Evolutionary conservation across 2,329 filamentous ascomycete species (phyloP), one percentile per base, ranked within the genome.

Genomic region (Sporothrix luriei): DNA sequence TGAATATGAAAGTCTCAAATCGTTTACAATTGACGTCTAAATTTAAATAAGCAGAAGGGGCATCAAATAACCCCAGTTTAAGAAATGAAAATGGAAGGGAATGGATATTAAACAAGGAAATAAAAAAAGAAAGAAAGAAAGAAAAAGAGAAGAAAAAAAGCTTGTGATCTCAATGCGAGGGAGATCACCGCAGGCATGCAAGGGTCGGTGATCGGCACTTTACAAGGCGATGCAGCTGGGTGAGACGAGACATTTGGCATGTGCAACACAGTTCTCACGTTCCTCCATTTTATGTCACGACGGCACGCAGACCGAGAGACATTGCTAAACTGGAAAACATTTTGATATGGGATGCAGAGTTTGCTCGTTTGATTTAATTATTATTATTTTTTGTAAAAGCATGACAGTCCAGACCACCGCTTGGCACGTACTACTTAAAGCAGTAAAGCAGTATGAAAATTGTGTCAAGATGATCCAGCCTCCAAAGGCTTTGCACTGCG

Each of bases 231-330:
- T 43, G 33, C 55, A 61, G 33, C 54, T 11, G 33, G 33, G 33
- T 33, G 57, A 62, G n/a, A 43, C 54, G 40, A 62, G n/a, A 43
- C 54, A 57, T 38, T 16, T 16, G n/a, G 19, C 57, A 62, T 46
- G 57, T 62, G 57, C 57, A 19, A 57, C 38, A 62, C 21, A 46
- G 11, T 62, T 62, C 55, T 61, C 55, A 61, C 55, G 55, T 16
- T n/a, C 55, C 55, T n/a, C 16, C 14, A 19, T 14, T 43, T 43
- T 16, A 43, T 61, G 33, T 61, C 57, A 14, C 57, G 26, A 26
- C 57, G 11, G 57, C 38, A 62, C 57, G 57, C 57, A 38, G 57
- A n/a, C n/a, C n/a, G n/a, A 46, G 21, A 38, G 38, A 33, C 21
- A 62, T 46, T 38, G n/a, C 19, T 13, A 14, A 26, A 21, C 40